Percentiles rank a stretch among this genome's conserved stretches.
Evolutionary conservation across 805 yeast species (phyloP).

Genomic region (Clavispora phyllophila): DNA sequence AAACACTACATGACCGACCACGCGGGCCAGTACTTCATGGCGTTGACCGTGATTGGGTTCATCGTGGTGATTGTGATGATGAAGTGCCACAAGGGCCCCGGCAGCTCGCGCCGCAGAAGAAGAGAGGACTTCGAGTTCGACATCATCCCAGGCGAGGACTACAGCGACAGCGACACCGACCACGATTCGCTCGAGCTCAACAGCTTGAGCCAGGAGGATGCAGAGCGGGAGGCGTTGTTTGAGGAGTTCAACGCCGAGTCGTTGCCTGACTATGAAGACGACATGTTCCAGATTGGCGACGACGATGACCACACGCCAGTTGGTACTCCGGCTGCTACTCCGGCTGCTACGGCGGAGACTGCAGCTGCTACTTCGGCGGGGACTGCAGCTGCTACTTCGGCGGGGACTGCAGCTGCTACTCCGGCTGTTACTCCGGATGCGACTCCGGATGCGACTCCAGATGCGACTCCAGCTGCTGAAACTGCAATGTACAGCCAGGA

Average conservation of each 20-base stretch:
- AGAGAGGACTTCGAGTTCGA: slow-evolving; percentile 74
- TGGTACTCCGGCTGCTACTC: background rate
- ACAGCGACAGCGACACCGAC: slow-evolving; percentile 36
- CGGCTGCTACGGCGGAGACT: background rate
- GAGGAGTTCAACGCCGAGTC: slow-evolving; percentile 37
- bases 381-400: background rate
- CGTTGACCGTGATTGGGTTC: slow-evolving; percentile 56
- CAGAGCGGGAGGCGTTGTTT: slow-evolving; percentile 37
- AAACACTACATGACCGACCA: slow-evolving; percentile 36
- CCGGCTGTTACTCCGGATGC: background rate
- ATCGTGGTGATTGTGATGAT: slow-evolving; percentile 41
- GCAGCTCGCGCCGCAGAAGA: slow-evolving; percentile 43
- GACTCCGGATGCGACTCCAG: too few species aligned
- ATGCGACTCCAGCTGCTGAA: too few species aligned
- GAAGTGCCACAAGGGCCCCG: slow-evolving; percentile 40
- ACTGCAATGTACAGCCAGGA: too few species aligned
- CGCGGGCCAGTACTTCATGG: slow-evolving; percentile 58
- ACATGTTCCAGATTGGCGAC: slow-evolving; percentile 37
- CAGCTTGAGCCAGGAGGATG: slow-evolving; percentile 22
- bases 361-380: background rate
- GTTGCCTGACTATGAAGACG: slow-evolving; percentile 34
- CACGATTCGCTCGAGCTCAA: slow-evolving; percentile 32
- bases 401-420: background rate
- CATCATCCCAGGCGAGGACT: slow-evolving; percentile 64
- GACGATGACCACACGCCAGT: slow-evolving; percentile 25